A percentile compares a stretch with the other conserved stretches of the same genome.
Evolutionary conservation across 2,329 filamentous ascomycete genomes (phyloP).

Genomic region (Cytospora chrysosperma): DNA sequence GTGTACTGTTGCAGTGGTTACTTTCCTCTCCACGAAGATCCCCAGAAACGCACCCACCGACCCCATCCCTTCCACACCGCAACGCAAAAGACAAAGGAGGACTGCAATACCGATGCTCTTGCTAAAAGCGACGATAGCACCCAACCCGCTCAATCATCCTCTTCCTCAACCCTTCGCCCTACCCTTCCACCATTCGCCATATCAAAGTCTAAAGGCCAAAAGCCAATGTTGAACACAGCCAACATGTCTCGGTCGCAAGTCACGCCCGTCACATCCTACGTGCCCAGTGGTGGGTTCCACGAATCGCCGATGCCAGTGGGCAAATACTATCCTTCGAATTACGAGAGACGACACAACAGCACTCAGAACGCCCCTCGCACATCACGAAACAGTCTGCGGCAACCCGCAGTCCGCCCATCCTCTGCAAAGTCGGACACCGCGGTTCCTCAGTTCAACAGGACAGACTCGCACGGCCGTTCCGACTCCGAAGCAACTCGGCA

Average conservation of each 20-base stretch:
- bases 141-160: not conserved
- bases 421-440: constrained; percentile 39
- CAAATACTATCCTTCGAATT: constrained; percentile 65
- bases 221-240: constrained; percentile 28
- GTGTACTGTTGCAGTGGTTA: constrained; percentile 47
- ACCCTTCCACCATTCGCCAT: constrained; percentile 26
- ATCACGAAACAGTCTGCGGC: constrained; percentile 27
- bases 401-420: constrained; percentile 32
- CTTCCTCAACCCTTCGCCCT: constrained; percentile 12
- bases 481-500: constrained; percentile 50
- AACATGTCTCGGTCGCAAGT: constrained; percentile 32
- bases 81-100: constrained; percentile 20
- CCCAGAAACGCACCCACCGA: constrained; percentile 44
- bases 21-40: constrained; percentile 60
- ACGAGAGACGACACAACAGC: constrained; percentile 39
- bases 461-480: constrained; percentile 36
- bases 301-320: constrained; percentile 53
- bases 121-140: constrained; percentile 1
- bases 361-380: constrained; percentile 26
- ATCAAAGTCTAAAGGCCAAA: constrained; percentile 19
- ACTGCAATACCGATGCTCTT: constrained; percentile 1
- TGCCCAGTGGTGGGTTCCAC: constrained; percentile 46
- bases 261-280: constrained; percentile 51
- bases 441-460: constrained; percentile 29
- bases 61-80: constrained; percentile 52